Conservation (phyloP, 768 basidiomycete species). For the Filobasidium wieringae region DNA sequence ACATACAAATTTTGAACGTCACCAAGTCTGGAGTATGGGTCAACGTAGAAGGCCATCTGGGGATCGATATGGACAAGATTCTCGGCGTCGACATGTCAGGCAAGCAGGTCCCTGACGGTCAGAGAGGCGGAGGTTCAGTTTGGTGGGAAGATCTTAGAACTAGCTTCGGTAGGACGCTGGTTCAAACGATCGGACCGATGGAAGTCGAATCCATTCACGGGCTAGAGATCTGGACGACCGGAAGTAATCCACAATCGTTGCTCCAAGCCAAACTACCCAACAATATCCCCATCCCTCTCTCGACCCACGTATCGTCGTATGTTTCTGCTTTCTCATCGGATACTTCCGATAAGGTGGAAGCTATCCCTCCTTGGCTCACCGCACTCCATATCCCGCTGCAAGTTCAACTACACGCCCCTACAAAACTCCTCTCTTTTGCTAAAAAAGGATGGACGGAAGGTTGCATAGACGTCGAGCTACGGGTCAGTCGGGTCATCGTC, state of each 20-base stretch:
- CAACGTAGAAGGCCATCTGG: constrained; percentile 23
- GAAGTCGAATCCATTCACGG: constrained; percentile 10
- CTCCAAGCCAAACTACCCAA: not conserved
- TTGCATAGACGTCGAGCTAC: constrained; percentile 15
- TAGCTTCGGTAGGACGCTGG: constrained; percentile 15
- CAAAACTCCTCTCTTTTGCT: constrained; percentile 26
- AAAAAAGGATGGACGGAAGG: constrained; percentile 27
- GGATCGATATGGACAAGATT: constrained; percentile 30
- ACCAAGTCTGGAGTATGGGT: constrained; percentile 28
- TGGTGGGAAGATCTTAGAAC: constrained; percentile 32
- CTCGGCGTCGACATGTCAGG: constrained; percentile 29
- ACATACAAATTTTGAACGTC: constrained; percentile 29
- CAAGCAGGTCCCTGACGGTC: constrained; percentile 15
- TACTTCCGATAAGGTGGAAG: constrained; percentile 10
- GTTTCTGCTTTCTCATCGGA: constrained; percentile 13
- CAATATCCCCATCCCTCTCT: not conserved
- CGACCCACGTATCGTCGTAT: not conserved
- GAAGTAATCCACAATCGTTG: not conserved
- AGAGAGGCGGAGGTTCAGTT: constrained; percentile 20
- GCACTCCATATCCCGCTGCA: constrained; percentile 12
- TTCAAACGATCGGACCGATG: not conserved
- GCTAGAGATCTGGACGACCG: constrained; percentile 14
- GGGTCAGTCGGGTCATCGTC: constrained; percentile 17
- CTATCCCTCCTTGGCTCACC: constrained; percentile 19
- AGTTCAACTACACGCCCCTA: constrained; percentile 20